Evolutionary conservation across 179 eudicot genomes (phyloP).

Genomic region (Beta lomatogona): DNA sequence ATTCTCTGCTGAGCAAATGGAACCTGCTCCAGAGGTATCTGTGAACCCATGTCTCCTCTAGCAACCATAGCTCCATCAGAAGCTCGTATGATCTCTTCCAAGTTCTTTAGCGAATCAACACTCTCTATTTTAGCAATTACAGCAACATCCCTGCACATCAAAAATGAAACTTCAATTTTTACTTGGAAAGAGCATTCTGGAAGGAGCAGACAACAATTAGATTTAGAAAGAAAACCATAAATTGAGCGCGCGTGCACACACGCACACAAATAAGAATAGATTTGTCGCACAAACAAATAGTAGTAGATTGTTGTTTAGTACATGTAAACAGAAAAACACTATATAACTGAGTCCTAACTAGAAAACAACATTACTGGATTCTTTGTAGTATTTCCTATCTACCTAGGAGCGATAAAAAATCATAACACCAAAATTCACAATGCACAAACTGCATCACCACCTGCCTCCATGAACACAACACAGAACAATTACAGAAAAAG

Average conservation of each 20-base stretch:
- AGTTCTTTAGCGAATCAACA: slow-evolving; percentile 63
- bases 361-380: neutral
- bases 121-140: slow-evolving; percentile 82
- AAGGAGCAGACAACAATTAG: neutral
- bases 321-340: neutral
- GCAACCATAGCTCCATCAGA: slow-evolving; percentile 69
- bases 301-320: neutral
- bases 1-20: slow-evolving; percentile 74
- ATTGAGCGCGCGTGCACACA: too few relatives aligned
- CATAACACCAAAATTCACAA: neutral
- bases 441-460: neutral
- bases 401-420: too few relatives aligned
- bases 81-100: slow-evolving; percentile 59
- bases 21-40: slow-evolving; percentile 80
- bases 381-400: neutral
- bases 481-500: neutral
- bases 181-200: neutral
- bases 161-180: neutral
- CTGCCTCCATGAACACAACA: neutral
- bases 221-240: neutral
- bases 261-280: neutral
- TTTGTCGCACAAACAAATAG: neutral
- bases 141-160: slow-evolving; percentile 34
- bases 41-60: slow-evolving; percentile 88
- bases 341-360: neutral